Base-by-base conservation (phyloP, 106 monocot species). In the Ottelia alismoides region DNA sequence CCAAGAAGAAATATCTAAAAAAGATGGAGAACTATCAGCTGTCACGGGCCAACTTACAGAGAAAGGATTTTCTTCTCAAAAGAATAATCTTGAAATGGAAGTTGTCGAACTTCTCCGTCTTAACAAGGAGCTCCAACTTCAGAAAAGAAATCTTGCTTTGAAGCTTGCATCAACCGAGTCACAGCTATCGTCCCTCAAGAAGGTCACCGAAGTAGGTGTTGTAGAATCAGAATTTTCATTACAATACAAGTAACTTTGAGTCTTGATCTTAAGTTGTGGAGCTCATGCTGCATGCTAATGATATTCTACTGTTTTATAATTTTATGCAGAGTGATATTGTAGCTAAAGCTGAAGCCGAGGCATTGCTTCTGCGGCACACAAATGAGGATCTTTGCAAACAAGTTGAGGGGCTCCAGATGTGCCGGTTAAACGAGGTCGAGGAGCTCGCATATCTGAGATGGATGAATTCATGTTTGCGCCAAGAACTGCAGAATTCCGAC, bases 321-420 rank as follows among this genome's bases (percentile, higher is more conserved):
- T 67, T 12, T 56, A 21, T 60, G 46, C 69, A 92, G 86, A 79
- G 82, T 74, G 92, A 86, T 56, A 72, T 79, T 20, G 60, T 87
- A 40, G 82, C 76, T 2, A 92, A 92, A 67, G 82, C 74, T 67
- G 79, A 86, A 74, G 92, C 78, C 35, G 92, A 92, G 57, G 92
- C 92, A 66, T 76, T 73, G 5, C 30, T 78, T 2, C 55, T 92
- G 56, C 74, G 87, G 52, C 69, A 80, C 72, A 83, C 74, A 56
- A 93, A 93, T 73, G 80, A 84, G 58, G 65, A 83, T 61, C 64
- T 93, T 0, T 72, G 72, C 27, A 93, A 87, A 51, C 87, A 93
- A 84, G 87, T 93, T 24, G 93, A 93, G 68, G 92, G 83, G 22
- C 67, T 93, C 20, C 93, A 87, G 45, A 79, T 84, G 93, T 87